phyloP scores from a whole-genome alignment of 331 rosid genomes.

The Rosa hybrid region DNA sequence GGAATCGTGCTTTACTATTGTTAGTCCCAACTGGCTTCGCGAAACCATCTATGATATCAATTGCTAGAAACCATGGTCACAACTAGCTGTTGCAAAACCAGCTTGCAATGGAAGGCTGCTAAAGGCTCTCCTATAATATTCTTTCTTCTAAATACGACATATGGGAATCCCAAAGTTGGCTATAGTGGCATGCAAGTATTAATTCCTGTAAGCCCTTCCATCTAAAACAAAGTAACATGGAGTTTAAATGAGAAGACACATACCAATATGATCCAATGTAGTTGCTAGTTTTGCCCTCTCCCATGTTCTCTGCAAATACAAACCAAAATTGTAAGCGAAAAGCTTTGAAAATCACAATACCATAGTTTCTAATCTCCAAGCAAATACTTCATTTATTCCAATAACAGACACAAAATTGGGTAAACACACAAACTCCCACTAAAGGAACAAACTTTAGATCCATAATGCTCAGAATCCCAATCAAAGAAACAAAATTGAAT shows the following conservation, averaged over 20 bases:
- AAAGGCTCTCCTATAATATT: no score
- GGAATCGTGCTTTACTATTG: neutral
- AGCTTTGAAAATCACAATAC: neutral
- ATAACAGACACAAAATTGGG: neutral
- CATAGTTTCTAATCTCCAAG: neutral
- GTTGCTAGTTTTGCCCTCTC: slow-evolving; percentile 86
- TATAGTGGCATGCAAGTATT: neutral
- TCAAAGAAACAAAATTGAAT: neutral
- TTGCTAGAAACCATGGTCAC: neutral
- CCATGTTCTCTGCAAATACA: slow-evolving; percentile 86
- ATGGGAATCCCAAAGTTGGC: neutral
- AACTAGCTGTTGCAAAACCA: neutral
- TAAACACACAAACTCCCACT: neutral
- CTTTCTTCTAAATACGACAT: neutral
- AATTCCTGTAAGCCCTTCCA: neutral
- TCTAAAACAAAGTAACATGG: neutral
- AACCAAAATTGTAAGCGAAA: neutral
- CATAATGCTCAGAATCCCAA: neutral
- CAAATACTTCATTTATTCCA: neutral
- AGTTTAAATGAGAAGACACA: slow-evolving; percentile 23
- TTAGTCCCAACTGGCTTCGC: neutral
- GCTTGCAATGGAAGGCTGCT: neutral
- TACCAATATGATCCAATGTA: slow-evolving; percentile 88
- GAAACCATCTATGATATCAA: neutral
- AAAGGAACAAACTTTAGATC: neutral